A percentile compares a stretch with the other conserved stretches of the same genome.
Evolutionary conservation across 2,329 filamentous ascomycete species (phyloP).

Genomic region (Xylaria sp.): DNA sequence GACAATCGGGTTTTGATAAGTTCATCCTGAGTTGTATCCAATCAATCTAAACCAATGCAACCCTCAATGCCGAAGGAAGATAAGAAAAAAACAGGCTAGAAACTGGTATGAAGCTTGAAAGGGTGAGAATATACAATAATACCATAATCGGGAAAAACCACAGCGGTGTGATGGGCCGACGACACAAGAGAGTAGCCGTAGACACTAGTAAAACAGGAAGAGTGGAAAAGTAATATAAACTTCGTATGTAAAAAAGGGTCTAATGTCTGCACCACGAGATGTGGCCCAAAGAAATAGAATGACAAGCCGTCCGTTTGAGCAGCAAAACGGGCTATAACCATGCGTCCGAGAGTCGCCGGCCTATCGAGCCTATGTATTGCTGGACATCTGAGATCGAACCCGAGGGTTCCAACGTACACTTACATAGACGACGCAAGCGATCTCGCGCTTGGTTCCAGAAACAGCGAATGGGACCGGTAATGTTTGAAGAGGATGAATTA

Average conservation of each 20-base stretch:
- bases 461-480: conserved; percentile 11
- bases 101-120: conserved; percentile 19
- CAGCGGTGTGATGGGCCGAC: conserved; percentile 10
- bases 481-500: conserved; percentile 8
- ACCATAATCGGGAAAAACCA: conserved; percentile 12
- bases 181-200: background rate
- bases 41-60: conserved; percentile 38
- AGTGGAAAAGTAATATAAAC: conserved; percentile 8
- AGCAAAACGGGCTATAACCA: background rate
- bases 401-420: conserved; percentile 34
- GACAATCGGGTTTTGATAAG: conserved; percentile 1
- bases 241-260: conserved; percentile 15
- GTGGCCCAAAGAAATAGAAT: background rate
- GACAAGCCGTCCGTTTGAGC: conserved; percentile 15
- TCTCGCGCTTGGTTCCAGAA: conserved; percentile 28
- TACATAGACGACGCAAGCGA: conserved; percentile 34
- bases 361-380: conserved; percentile 36
- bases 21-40: conserved; percentile 22
- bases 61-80: conserved; percentile 21
- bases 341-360: background rate
- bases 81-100: conserved; percentile 12
- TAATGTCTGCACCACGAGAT: conserved; percentile 15
- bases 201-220: background rate
- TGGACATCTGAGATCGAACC: conserved; percentile 28
- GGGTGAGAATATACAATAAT: conserved; percentile 29